Conservation (phyloP, 108 stramenopile genomes). For the Hondaea fermentalgiana region DNA sequence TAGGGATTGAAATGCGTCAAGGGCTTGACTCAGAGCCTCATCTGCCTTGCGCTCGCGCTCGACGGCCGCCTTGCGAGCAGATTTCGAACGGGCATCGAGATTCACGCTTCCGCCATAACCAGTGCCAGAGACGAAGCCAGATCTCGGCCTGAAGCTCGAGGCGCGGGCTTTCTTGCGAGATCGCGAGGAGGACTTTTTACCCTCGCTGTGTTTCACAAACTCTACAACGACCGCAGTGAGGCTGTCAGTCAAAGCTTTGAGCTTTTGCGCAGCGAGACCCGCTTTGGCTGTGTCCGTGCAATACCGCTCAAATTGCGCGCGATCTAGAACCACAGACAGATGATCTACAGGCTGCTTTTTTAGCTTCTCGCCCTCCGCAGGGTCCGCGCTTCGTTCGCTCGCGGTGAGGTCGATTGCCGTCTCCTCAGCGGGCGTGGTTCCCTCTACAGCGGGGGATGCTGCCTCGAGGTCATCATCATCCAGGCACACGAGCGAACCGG, state of each 20-base stretch:
- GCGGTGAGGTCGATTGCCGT: background rate
- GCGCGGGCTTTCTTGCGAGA: background rate
- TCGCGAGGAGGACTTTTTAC: background rate
- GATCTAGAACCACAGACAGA: background rate
- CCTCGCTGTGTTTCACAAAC: no score
- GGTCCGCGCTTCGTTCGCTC: background rate
- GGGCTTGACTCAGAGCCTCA: background rate
- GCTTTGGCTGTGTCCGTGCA: background rate
- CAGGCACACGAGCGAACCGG: no score
- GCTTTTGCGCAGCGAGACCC: background rate
- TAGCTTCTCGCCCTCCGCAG: background rate
- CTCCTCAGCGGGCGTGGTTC: no score
- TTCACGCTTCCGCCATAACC: background rate
- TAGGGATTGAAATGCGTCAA: background rate
- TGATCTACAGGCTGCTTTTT: background rate
- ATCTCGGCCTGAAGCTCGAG: background rate
- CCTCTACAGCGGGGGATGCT: no score
- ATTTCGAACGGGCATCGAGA: background rate
- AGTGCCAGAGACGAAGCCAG: background rate
- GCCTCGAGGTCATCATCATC: no score
- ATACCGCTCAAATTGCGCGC: background rate
- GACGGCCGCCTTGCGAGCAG: background rate
- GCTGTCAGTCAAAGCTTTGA: no score
- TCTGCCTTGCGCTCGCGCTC: background rate
- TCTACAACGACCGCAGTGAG: no score